Evolutionary conservation across 352 stramenopile genomes (phyloP).

Genomic region (Globisporangium orthogonon): DNA sequence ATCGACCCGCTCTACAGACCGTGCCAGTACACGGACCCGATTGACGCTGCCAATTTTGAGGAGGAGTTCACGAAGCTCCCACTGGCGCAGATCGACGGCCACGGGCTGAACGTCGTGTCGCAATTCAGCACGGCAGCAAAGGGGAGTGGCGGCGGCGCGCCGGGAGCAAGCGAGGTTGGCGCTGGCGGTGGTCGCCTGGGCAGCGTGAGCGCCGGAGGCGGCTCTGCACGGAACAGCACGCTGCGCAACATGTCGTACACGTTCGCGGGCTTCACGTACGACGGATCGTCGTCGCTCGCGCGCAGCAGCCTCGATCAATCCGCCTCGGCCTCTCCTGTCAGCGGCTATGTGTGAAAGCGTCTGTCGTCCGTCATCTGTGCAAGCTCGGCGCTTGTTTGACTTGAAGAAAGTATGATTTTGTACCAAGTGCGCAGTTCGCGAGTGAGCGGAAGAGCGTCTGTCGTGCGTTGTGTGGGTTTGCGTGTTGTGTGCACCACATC

Average conservation of each 20-base stretch:
- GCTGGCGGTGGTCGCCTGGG: slow-evolving; percentile 11
- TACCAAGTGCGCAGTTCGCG: background rate
- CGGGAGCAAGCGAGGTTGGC: background rate
- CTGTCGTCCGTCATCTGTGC: too few species aligned
- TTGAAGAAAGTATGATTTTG: background rate
- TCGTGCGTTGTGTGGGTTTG: background rate
- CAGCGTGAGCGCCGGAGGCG: slow-evolving; percentile 27
- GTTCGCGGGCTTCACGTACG: slow-evolving; percentile 81
- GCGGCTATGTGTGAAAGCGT: slow-evolving; percentile 2
- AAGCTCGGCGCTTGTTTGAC: too few species aligned
- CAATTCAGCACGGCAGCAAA: slow-evolving; percentile 19
- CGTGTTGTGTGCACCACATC: too few species aligned
- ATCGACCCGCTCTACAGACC: slow-evolving; percentile 75
- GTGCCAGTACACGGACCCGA: slow-evolving; percentile 78
- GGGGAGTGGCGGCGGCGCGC: slow-evolving; percentile 6
- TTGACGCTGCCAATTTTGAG: slow-evolving; percentile 81
- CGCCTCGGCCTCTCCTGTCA: slow-evolving; percentile 8
- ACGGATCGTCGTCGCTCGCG: slow-evolving; percentile 49
- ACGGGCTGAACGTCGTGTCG: slow-evolving; percentile 53
- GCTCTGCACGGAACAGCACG: slow-evolving; percentile 50
- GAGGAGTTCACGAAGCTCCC: slow-evolving; percentile 80
- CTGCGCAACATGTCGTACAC: slow-evolving; percentile 82
- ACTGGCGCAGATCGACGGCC: slow-evolving; percentile 58
- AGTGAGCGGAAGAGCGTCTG: background rate
- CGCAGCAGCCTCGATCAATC: slow-evolving; percentile 31